Evolutionary conservation across 2,329 filamentous ascomycete species (phyloP).

Genomic region (Fonsecaea erecta): DNA sequence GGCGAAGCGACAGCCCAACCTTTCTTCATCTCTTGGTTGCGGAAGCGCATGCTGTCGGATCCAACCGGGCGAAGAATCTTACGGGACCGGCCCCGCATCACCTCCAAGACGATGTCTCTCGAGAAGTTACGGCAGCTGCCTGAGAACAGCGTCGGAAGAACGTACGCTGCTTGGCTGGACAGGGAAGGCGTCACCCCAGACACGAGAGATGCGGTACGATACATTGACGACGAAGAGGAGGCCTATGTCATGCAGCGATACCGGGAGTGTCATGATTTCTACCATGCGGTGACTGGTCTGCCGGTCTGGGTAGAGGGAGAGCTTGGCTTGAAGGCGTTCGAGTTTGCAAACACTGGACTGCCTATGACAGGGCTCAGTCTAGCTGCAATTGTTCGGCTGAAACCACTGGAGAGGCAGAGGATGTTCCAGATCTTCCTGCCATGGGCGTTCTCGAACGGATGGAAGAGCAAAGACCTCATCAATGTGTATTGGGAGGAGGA

Average conservation of each 20-base stretch:
- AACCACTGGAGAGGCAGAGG: conserved; percentile 64
- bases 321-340: conserved; percentile 95
- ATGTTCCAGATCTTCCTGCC: conserved; percentile 80
- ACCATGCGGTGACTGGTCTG: conserved; percentile 89
- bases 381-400: conserved; percentile 70
- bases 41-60: conserved; percentile 83
- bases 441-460: conserved; percentile 86
- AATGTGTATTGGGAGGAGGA: conserved; percentile 99
- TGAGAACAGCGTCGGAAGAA: conserved; percentile 73
- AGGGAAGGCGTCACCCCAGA: conserved; percentile 91
- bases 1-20: conserved; percentile 93
- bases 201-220: conserved; percentile 78
- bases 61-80: conserved; percentile 89
- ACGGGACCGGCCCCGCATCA: conserved; percentile 85
- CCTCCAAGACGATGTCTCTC: conserved; percentile 71
- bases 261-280: conserved; percentile 96
- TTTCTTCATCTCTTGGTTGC: conserved; percentile 91
- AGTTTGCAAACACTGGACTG: conserved; percentile 90
- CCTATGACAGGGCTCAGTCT: conserved; percentile 93
- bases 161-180: conserved; percentile 91
- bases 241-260: conserved; percentile 99
- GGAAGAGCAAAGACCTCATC: conserved; percentile 77
- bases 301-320: conserved; percentile 94
- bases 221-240: conserved; percentile 93
- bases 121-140: conserved; percentile 73